Percentiles rank a stretch among this genome's conserved stretches.
phyloP scores from a whole-genome alignment of 2,329 filamentous ascomycete genomes.

The Sporothrix humicola region DNA sequence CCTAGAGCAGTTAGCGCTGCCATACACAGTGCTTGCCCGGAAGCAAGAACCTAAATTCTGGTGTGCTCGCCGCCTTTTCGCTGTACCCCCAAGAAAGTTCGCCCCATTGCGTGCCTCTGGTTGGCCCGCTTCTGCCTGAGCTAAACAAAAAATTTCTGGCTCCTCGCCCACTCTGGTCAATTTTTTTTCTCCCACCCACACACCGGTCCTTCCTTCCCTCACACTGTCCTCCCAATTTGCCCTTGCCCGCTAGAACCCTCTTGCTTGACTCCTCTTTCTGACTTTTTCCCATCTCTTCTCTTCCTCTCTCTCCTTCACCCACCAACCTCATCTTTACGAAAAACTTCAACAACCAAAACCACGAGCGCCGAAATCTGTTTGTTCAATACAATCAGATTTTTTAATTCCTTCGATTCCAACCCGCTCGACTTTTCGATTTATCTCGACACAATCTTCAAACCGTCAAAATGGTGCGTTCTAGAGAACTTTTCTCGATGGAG shows the following conservation, averaged over 20 bases:
- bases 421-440: slow-evolving; percentile 52
- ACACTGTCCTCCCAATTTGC: slow-evolving; percentile 24
- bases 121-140: slow-evolving; percentile 28
- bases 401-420: slow-evolving; percentile 48
- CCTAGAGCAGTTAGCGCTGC: slow-evolving; percentile 22
- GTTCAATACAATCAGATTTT: slow-evolving; percentile 50
- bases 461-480: slow-evolving; percentile 69
- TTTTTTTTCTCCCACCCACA: slow-evolving; percentile 55
- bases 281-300: slow-evolving; percentile 39
- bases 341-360: slow-evolving; percentile 37
- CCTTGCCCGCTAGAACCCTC: slow-evolving; percentile 20
- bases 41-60: slow-evolving; percentile 2
- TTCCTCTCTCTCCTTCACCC: slow-evolving; percentile 25
- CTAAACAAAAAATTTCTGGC: slow-evolving; percentile 33
- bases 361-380: slow-evolving; percentile 61
- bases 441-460: slow-evolving; percentile 51
- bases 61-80: slow-evolving; percentile 14
- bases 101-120: slow-evolving; percentile 23
- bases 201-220: slow-evolving; percentile 24
- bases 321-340: background rate
- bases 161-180: slow-evolving; percentile 26
- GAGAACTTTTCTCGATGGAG: background rate
- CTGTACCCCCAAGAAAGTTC: slow-evolving; percentile 16
- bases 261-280: slow-evolving; percentile 41
- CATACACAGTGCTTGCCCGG: background rate